phyloP scores from a whole-genome alignment of 2,329 filamentous ascomycete species.

The Fusarium cyanostomum region DNA sequence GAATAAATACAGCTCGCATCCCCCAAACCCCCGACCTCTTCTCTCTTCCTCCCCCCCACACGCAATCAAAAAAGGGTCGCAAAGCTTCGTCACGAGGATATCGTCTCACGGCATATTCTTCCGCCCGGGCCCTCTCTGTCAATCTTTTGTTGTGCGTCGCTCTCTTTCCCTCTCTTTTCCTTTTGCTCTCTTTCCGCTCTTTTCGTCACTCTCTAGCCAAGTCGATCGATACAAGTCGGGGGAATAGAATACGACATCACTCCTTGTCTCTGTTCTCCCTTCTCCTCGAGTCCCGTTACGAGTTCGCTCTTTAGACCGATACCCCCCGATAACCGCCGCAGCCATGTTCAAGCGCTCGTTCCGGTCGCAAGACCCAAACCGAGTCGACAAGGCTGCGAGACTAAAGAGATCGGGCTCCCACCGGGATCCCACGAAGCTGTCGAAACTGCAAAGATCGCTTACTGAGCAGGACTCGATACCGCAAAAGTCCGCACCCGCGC shows the following conservation, averaged over 20 bases:
- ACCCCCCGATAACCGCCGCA: conserved; percentile 46
- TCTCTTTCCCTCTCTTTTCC: conserved; percentile 45
- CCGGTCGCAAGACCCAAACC: conserved; percentile 74
- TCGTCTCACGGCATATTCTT: conserved; percentile 59
- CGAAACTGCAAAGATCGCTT: conserved; percentile 87
- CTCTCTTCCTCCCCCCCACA: conserved; percentile 61
- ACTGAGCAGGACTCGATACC: conserved; percentile 60
- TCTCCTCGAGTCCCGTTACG: conserved; percentile 37
- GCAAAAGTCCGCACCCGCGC: conserved; percentile 32
- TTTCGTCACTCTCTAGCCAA: conserved; percentile 63
- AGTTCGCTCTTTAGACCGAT: conserved; percentile 41
- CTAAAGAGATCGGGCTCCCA: conserved; percentile 68
- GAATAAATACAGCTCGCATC: conserved; percentile 40
- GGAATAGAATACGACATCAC: conserved; percentile 19
- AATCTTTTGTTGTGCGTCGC: conserved; percentile 52
- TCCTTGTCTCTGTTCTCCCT: conserved; percentile 20
- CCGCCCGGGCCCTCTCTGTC: conserved; percentile 65
- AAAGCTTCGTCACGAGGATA: conserved; percentile 63
- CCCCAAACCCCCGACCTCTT: conserved; percentile 27
- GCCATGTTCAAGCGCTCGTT: conserved; percentile 95
- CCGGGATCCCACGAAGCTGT: conserved; percentile 80
- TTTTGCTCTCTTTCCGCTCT: conserved; percentile 53
- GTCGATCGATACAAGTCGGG: conserved; percentile 33
- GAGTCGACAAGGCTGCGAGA: conserved; percentile 88
- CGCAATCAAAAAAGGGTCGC: conserved; percentile 66